Evolutionary conservation across 208 protist species (phyloP).

Genomic region (Leishmania major): DNA sequence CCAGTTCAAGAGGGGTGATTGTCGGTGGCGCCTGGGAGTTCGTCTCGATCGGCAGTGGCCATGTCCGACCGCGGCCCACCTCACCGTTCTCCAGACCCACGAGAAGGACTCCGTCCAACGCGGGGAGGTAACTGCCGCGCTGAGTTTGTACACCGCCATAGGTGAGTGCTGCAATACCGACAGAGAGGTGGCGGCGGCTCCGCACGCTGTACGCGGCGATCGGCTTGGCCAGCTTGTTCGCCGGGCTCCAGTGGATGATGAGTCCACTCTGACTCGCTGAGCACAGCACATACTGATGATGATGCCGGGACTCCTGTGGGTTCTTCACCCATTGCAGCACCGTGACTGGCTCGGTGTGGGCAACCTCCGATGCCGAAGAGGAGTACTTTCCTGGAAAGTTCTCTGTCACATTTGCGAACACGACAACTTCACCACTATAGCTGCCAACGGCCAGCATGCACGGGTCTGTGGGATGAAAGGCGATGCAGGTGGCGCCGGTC

Average conservation of each 20-base stretch:
- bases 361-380: constrained; percentile 26
- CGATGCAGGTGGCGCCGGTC: constrained; percentile 76
- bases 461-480: constrained; percentile 85
- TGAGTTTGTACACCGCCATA: constrained; percentile 38
- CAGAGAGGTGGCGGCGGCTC: constrained; percentile 48
- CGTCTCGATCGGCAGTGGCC: constrained; percentile 29
- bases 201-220: constrained; percentile 61
- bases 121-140: constrained; percentile 39
- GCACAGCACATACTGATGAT: constrained; percentile 77
- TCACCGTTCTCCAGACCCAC: constrained; percentile 90
- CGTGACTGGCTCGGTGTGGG: constrained; percentile 81
- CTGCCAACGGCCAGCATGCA: constrained; percentile 85
- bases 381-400: constrained; percentile 43
- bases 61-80: constrained; percentile 73
- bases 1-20: constrained; percentile 57
- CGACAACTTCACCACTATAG: constrained; percentile 87
- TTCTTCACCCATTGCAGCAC: constrained; percentile 80
- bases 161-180: constrained; percentile 66
- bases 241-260: constrained; percentile 70
- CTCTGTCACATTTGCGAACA: constrained; percentile 72
- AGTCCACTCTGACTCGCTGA: constrained; percentile 77
- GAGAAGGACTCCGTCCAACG: constrained; percentile 59
- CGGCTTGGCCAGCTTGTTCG: constrained; percentile 69
- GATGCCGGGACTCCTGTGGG: constrained; percentile 49
- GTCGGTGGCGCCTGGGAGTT: constrained; percentile 15